Evolutionary conservation across 2,329 filamentous ascomycete species (phyloP), one percentile per base, ranked within the genome.

Genomic region (Neobulgaria alba): DNA sequence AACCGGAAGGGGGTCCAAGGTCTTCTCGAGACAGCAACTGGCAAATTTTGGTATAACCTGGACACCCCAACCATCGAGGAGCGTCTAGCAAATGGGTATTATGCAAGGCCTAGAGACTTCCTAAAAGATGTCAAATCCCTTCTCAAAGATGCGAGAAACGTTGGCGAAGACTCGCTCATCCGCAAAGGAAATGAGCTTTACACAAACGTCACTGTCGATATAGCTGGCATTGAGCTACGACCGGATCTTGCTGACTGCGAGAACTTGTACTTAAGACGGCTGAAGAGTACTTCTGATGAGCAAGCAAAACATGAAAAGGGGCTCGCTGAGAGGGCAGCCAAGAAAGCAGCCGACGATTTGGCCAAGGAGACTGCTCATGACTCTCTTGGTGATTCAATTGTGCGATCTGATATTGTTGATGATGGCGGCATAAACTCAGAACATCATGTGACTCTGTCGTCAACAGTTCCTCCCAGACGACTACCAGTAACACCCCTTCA

Each of bases 51-150:
- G 61, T 96, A 95, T 68, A 98, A 98, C 53, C 69, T 98, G 33
- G 89, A 96, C 57, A 85, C 90, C 9, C 82, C 82, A 3, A 90
- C 84, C 1, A 95, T 98, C 39, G 92, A 98, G 65, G 88, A 95
- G 60, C 81, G 92, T n/a, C 69, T 98, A 23, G 93, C 88, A 3
- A 96, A 98, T 60, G 92, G 92, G 4, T 98, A 87, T 63, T 98
- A 98, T 63, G 86, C 88, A 53, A 79, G 89, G 9, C 86, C 89
- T 0, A 82, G 82, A 54, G 90, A 95, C 59, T 98, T 95, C 58
- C 65, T 94, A 37, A 79, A 80, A 30, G 92, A 98, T 59, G 85
- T 96, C 55, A 85, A 82, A 59, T 77, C 81, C 26, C 67, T 98
- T 4, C 82, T 82, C 16, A 90, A 86, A 59, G 92, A 98, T 63